phyloP scores from a whole-genome alignment of 768 basidiomycete species.

The Termitomyces sp. region DNA sequence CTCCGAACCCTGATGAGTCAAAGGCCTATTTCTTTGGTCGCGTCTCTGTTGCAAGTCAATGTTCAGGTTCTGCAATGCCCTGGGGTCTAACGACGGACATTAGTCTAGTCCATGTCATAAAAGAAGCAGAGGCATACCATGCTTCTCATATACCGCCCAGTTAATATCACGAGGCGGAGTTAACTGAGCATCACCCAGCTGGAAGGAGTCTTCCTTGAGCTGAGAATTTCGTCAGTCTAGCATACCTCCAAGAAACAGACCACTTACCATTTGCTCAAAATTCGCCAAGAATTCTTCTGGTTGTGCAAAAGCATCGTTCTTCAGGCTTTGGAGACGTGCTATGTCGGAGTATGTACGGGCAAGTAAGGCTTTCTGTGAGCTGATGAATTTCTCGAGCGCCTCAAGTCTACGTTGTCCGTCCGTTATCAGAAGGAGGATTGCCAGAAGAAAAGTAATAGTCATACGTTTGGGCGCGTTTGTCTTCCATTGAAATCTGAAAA shows the following conservation, averaged over 20 bases:
- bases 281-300: slow-evolving; percentile 33
- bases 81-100: slow-evolving; percentile 43
- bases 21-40: slow-evolving; percentile 22
- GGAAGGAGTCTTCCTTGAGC: slow-evolving; percentile 17
- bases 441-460: slow-evolving; percentile 10
- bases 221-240: neutral
- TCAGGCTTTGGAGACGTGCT: slow-evolving; percentile 48
- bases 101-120: neutral
- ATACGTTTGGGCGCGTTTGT: slow-evolving; percentile 38
- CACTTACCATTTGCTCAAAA: slow-evolving; percentile 34
- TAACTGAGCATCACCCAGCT: slow-evolving; percentile 46
- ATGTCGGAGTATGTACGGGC: slow-evolving; percentile 64
- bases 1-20: slow-evolving; percentile 13
- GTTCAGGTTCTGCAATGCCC: slow-evolving; percentile 49
- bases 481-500: slow-evolving; percentile 30
- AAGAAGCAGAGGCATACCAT: slow-evolving; percentile 41
- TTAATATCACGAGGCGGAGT: slow-evolving; percentile 50
- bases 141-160: slow-evolving; percentile 58
- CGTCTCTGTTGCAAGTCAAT: slow-evolving; percentile 33
- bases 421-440: neutral
- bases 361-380: slow-evolving; percentile 58
- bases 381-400: slow-evolving; percentile 67
- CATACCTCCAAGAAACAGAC: neutral
- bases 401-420: slow-evolving; percentile 42
- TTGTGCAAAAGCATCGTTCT: slow-evolving; percentile 33